Conservation (phyloP, 1,284 basidiomycete genomes). For the Laetiporus sulphureus region DNA sequence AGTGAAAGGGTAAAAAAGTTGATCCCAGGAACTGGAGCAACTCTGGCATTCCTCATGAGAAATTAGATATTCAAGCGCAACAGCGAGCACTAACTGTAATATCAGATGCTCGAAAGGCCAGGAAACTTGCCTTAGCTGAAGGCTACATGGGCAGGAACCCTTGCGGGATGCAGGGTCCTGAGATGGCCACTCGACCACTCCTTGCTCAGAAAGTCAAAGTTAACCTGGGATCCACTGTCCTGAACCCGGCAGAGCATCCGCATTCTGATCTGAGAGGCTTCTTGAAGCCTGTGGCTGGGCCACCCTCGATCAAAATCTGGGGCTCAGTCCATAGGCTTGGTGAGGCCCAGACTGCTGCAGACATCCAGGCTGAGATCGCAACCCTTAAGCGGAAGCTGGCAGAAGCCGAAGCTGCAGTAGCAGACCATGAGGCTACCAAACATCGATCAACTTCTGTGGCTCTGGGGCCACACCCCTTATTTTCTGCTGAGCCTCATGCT, state of each 20-base stretch:
- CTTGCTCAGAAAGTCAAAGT: background rate
- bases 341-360: too few relatives aligned
- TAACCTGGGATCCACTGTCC: background rate
- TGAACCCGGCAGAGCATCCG: too few relatives aligned
- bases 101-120: background rate
- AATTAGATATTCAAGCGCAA: constrained; percentile 11
- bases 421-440: background rate
- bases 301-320: too few relatives aligned
- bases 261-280: too few relatives aligned
- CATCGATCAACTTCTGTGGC: background rate
- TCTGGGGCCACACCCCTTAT: background rate
- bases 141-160: background rate
- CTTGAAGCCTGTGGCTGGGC: too few relatives aligned
- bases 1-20: constrained; percentile 14
- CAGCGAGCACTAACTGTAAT: constrained; percentile 3
- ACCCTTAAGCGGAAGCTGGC: background rate
- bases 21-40: constrained; percentile 14
- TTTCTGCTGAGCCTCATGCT: background rate
- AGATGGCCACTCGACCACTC: background rate
- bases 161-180: background rate
- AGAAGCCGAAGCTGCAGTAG: background rate
- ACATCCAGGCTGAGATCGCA: too few relatives aligned
- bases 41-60: constrained; percentile 7
- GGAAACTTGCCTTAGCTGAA: background rate
- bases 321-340: too few relatives aligned